phyloP scores from a whole-genome alignment of 2,329 filamentous ascomycete species.

The Westerdykella aurantiaca region DNA sequence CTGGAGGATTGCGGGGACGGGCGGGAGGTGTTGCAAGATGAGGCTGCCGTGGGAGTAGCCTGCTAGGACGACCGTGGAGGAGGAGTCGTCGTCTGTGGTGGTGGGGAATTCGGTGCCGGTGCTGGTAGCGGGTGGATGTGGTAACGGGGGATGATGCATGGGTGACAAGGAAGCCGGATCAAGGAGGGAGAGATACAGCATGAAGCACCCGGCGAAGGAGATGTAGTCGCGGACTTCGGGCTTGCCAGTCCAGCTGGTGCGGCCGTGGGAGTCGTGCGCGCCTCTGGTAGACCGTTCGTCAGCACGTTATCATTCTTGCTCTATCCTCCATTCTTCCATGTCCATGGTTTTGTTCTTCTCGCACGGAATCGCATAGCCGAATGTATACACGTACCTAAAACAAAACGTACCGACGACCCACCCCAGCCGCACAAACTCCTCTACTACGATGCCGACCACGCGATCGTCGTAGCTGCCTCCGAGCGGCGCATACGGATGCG shows the following conservation, averaged over 20 bases:
- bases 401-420: constrained; percentile 86
- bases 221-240: constrained; percentile 78
- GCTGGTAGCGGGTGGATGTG: not conserved
- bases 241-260: constrained; percentile 80
- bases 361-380: not conserved
- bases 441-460: constrained; percentile 62
- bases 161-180: constrained; percentile 15
- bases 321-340: not conserved
- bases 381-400: constrained; percentile 59
- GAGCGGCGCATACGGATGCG: constrained; percentile 85
- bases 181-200: constrained; percentile 64
- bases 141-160: constrained; percentile 6
- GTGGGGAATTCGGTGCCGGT: not conserved
- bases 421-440: constrained; percentile 60
- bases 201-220: constrained; percentile 73
- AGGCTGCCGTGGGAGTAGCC: constrained; percentile 92
- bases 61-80: constrained; percentile 54
- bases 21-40: constrained; percentile 67
- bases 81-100: constrained; percentile 1
- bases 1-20: constrained; percentile 50
- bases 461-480: constrained; percentile 82
- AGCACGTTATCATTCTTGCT: constrained; percentile 1
- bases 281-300: constrained; percentile 52
- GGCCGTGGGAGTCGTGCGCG: constrained; percentile 65
- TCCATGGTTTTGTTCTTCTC: no score